Base-by-base conservation (phyloP, 371 early-diverging fungal species). In the Apophysomyces elegans region DNA sequence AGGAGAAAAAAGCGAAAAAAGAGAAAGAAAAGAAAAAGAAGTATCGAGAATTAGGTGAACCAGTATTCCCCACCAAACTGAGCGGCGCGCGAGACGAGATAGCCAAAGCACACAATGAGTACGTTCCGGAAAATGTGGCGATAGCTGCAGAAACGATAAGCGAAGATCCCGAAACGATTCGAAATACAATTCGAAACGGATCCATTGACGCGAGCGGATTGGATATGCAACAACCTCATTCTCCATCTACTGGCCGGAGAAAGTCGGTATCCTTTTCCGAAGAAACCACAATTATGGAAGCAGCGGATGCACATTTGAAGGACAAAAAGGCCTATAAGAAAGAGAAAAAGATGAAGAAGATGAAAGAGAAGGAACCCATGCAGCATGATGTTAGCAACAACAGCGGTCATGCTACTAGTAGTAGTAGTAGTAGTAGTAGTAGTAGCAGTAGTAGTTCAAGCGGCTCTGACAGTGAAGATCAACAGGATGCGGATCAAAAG, bases 121-220 rank as follows among this genome's bases (percentile, higher is more conserved):
- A 67, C 41, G 5, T 37, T 8, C 54, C 54, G 12, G 61, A 44
- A 36, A 37, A 36, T n/a, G 8, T 58, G 38, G 8, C 5, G 6
- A 50, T 58, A 37, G 35, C 35, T 11, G 35, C 59, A 5, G 58
- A 45, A 47, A 61, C 47, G 1, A 62, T 67, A 11, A 70, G 66
- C 37, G 59, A 70, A 36, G 72, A 71, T 60, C 76, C 79, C 8
- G 74, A 73, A 47, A 79, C 79, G 0, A 66, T 76, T 9, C 66
- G 73, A 13, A 79, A 79, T 57, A 79, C 79, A 11, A 63, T 76
- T 44, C 68, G 62, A 35, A 79, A 79, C 50, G 62, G 70, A 13
- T 71, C 63, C 37, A 67, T 77, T 11, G 71, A 73, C 60, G 26
- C 56, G 37, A 56, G 18, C 14, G 44, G 13, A 44, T 21, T 37